Conservation (phyloP, 805 yeast species). For the Clavispora vitiphila region DNA sequence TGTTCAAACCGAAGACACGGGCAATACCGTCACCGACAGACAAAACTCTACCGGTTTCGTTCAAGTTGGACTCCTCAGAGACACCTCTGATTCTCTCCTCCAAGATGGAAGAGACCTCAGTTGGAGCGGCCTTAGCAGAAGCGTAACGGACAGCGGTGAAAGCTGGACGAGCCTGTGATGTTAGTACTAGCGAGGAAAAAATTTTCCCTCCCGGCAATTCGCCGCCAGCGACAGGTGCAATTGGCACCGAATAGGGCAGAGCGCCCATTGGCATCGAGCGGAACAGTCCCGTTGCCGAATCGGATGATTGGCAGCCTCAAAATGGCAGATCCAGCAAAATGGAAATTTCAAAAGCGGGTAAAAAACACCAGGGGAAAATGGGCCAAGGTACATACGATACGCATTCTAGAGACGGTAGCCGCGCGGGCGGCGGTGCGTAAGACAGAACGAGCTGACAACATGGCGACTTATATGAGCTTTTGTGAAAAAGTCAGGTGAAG, state of each 20-base stretch:
- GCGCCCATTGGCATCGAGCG: not conserved
- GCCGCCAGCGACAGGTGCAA: not conserved
- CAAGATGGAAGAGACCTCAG: constrained; percentile 97
- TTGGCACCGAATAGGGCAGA: not conserved
- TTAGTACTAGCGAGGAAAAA: constrained; percentile 28
- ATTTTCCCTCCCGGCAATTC: not conserved
- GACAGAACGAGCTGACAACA: constrained; percentile 85
- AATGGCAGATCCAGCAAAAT: not conserved
- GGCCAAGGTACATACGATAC: constrained; percentile 21
- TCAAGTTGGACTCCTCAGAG: constrained; percentile 92
- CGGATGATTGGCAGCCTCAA: not conserved
- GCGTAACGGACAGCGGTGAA: constrained; percentile 77
- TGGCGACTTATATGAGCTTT: constrained; percentile 27
- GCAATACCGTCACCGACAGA: constrained; percentile 99
- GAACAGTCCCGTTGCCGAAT: not conserved
- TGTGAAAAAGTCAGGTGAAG: constrained; percentile 14
- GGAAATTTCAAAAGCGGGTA: not conserved
- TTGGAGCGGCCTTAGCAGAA: constrained; percentile 96
- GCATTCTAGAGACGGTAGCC: constrained; percentile 35
- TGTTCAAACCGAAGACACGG: constrained; percentile 99
- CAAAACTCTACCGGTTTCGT: constrained; percentile 99
- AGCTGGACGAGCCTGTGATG: constrained; percentile 65
- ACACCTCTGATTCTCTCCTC: constrained; percentile 99
- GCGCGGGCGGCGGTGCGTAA: constrained; percentile 82
- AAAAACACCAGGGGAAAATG: not conserved